These are phyloP conservation scores for Suhomyces guaymorum DNA, from an alignment of 1,139 yeast species.

Conservation along the genomic window DNA sequence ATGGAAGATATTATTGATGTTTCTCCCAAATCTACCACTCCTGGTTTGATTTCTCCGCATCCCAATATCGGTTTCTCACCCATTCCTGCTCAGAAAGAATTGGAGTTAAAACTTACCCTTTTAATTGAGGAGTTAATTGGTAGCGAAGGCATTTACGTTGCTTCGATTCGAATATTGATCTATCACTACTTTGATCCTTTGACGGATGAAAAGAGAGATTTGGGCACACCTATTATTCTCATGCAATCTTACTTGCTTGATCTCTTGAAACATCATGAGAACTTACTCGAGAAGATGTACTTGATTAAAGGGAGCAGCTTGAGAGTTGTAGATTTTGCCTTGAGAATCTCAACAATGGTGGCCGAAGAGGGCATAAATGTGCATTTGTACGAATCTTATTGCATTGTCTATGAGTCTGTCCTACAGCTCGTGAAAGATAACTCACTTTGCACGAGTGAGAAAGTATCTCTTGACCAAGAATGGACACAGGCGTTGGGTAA, in stretches of 20 bases:
- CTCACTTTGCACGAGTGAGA: slow-evolving; percentile 11
- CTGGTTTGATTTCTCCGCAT: slow-evolving; percentile 13
- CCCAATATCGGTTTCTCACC: slow-evolving; percentile 18
- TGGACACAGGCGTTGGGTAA: slow-evolving; percentile 32
- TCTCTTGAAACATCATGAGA: slow-evolving; percentile 28
- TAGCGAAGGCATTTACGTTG: slow-evolving; percentile 49
- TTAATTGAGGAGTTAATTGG: slow-evolving; percentile 48
- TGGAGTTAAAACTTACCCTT: slow-evolving; percentile 14
- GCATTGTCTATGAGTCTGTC: slow-evolving; percentile 42
- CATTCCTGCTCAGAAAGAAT: background rate
- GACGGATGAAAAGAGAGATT: slow-evolving; percentile 22
- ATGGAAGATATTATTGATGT: too few relatives aligned
- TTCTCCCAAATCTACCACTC: too few relatives aligned
- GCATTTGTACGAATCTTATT: slow-evolving; percentile 43
- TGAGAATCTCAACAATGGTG: slow-evolving; percentile 24
- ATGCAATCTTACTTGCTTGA: slow-evolving; percentile 22
- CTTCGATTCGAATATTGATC: slow-evolving; percentile 41
- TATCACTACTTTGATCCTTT: slow-evolving; percentile 39
- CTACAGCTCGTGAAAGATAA: slow-evolving; percentile 31
- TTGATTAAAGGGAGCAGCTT: slow-evolving; percentile 1
- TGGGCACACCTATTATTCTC: slow-evolving; percentile 27
- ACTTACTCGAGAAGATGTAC: background rate
- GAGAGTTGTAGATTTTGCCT: slow-evolving; percentile 3
- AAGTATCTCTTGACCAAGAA: slow-evolving; percentile 10
- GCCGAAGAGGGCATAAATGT: slow-evolving; percentile 29